Percentiles rank a stretch among this genome's conserved stretches.
These are phyloP conservation scores for Conticribra weissflogii DNA, from an alignment of 108 stramenopile genomes.

Conservation along the genomic window DNA sequence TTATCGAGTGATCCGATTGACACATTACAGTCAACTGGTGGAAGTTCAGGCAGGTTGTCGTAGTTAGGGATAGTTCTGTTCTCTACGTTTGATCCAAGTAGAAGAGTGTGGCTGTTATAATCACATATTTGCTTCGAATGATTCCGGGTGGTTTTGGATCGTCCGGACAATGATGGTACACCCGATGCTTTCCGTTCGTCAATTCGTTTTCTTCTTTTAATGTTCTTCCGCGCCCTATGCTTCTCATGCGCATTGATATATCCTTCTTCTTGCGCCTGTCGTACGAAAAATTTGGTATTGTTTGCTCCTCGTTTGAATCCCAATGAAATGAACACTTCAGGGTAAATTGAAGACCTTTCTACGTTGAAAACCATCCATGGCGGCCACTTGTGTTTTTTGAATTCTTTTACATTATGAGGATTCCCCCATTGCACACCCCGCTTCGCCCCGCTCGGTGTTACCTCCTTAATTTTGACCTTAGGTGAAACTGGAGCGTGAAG, in stretches of 20 bases:
- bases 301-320: conserved; percentile 42
- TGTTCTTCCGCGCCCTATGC: conserved; percentile 6
- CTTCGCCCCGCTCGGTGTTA: neutral
- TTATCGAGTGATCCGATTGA: too few relatives aligned
- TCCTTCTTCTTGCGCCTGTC: conserved; percentile 18
- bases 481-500: neutral
- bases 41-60: too few relatives aligned
- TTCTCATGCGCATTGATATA: conserved; percentile 17
- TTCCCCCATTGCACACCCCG: conserved; percentile 4
- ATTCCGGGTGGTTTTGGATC: too few relatives aligned
- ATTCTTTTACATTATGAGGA: conserved; percentile 32
- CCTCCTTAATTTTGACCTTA: neutral
- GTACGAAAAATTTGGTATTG: conserved; percentile 40
- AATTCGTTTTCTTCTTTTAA: neutral
- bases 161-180: too few relatives aligned
- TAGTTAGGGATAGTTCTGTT: too few relatives aligned
- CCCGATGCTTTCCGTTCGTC: too few relatives aligned
- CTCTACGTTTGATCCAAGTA: too few relatives aligned
- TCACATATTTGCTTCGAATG: too few relatives aligned
- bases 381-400: conserved; percentile 41
- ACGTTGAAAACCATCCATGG: conserved; percentile 51
- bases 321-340: conserved; percentile 41
- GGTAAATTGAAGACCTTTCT: conserved; percentile 38
- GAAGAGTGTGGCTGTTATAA: too few relatives aligned
- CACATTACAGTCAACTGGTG: too few relatives aligned